Conservation (phyloP, 2,329 filamentous ascomycete genomes). For the Diaporthe sp. region DNA sequence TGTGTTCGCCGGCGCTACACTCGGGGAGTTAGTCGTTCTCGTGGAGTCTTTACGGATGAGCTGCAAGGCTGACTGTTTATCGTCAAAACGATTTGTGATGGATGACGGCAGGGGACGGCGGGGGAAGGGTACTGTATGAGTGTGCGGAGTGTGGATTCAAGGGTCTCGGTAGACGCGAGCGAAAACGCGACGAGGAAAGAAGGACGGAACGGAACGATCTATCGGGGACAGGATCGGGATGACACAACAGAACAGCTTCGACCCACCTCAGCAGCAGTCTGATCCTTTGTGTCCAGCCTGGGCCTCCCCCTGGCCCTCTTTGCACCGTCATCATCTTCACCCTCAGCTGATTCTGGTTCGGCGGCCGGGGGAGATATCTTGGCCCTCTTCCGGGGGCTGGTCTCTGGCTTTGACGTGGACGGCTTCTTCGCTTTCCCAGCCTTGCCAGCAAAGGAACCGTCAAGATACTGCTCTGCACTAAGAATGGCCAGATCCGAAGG, state of each 20-base stretch:
- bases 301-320: conserved; percentile 81
- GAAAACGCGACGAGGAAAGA: not conserved
- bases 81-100: not conserved
- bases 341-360: conserved; percentile 11
- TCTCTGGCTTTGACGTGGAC: conserved; percentile 41
- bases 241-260: conserved; percentile 38
- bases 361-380: conserved; percentile 16
- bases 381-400: conserved; percentile 42
- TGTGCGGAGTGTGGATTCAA: conserved; percentile 2
- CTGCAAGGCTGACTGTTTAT: not conserved
- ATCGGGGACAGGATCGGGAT: conserved; percentile 30
- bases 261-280: conserved; percentile 84
- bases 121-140: not conserved
- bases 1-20: conserved; percentile 84
- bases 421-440: conserved; percentile 51
- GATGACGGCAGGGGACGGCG: not conserved
- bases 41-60: not conserved
- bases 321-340: conserved; percentile 59
- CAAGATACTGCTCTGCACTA: conserved; percentile 62
- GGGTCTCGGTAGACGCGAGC: not conserved
- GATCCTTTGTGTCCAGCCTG: conserved; percentile 81
- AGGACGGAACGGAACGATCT: not conserved
- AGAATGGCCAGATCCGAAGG: conserved; percentile 59
- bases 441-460: conserved; percentile 44
- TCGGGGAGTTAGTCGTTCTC: conserved; percentile 34